These are phyloP conservation scores for Wallemia hederae DNA, from an alignment of 1,284 basidiomycete species.

Conservation along the genomic window DNA sequence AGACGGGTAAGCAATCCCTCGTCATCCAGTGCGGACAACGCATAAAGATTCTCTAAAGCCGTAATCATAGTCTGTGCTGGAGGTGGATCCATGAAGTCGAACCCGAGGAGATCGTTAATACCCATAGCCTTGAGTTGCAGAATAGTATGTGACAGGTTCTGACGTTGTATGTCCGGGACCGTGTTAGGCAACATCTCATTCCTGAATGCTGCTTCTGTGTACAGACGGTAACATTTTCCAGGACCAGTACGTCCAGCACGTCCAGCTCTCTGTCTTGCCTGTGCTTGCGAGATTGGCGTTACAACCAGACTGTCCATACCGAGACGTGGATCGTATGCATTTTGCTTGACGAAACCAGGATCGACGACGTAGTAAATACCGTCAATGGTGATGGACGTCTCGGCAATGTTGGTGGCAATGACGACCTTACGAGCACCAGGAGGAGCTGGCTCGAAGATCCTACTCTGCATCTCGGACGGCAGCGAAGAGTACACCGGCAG, in stretches of 20 bases:
- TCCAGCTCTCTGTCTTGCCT: constrained; percentile 77
- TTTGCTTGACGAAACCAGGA: constrained; percentile 96
- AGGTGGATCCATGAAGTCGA: constrained; percentile 98
- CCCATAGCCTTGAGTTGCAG: constrained; percentile 96
- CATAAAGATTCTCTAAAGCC: constrained; percentile 76
- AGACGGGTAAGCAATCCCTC: constrained; percentile 79
- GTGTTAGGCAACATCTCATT: constrained; percentile 98
- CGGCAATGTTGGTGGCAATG: constrained; percentile 94
- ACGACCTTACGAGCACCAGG: constrained; percentile 90
- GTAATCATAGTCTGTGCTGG: constrained; percentile 76
- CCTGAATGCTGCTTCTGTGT: constrained; percentile 86
- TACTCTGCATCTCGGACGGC: constrained; percentile 86
- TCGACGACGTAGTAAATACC: constrained; percentile 98
- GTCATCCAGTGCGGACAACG: constrained; percentile 80
- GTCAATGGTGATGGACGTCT: constrained; percentile 91
- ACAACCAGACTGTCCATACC: constrained; percentile 98
- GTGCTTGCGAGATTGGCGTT: constrained; percentile 93
- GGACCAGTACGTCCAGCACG: constrained; percentile 93
- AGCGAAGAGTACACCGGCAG: constrained; percentile 92
- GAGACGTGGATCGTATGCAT: constrained; percentile 83
- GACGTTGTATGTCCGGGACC: constrained; percentile 89
- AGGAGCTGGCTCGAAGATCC: constrained; percentile 91
- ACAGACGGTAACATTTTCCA: constrained; percentile 91
- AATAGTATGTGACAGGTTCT: constrained; percentile 76
- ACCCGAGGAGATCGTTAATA: constrained; percentile 86